phyloP scores from a whole-genome alignment of 768 basidiomycete genomes.

The Chiua virens region DNA sequence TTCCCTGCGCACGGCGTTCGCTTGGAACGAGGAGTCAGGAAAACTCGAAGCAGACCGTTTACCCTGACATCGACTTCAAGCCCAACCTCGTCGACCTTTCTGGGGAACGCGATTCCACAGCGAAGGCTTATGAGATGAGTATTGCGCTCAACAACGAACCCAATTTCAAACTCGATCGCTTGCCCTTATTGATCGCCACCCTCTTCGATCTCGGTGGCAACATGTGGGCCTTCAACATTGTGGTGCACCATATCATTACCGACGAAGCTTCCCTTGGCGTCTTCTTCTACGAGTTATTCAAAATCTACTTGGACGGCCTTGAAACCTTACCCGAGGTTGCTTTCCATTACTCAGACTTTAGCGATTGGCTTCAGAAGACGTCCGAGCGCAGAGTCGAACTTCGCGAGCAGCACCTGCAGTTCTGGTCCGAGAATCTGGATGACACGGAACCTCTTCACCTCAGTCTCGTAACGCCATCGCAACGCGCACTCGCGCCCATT shows the following conservation, averaged over 20 bases:
- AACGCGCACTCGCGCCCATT: slow-evolving; percentile 26
- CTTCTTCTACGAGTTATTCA: slow-evolving; percentile 33
- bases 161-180: slow-evolving; percentile 25
- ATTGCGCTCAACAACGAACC: slow-evolving; percentile 23
- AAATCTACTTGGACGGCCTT: slow-evolving; percentile 26
- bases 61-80: slow-evolving; percentile 27
- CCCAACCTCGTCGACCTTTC: slow-evolving; percentile 27
- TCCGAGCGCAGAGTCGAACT: slow-evolving; percentile 29
- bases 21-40: slow-evolving; percentile 30
- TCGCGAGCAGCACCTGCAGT: slow-evolving; percentile 24
- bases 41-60: slow-evolving; percentile 32
- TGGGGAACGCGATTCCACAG: slow-evolving; percentile 20
- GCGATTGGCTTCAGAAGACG: slow-evolving; percentile 28
- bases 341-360: slow-evolving; percentile 22
- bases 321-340: slow-evolving; percentile 24
- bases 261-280: slow-evolving; percentile 30
- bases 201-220: slow-evolving; percentile 25
- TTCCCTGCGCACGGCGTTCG: slow-evolving; percentile 27
- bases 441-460: slow-evolving; percentile 17
- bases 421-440: slow-evolving; percentile 22
- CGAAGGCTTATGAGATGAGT: slow-evolving; percentile 33
- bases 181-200: slow-evolving; percentile 25
- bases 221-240: slow-evolving; percentile 28
- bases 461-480: slow-evolving; percentile 27
- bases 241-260: slow-evolving; percentile 33